Conservation (phyloP, 1,284 basidiomycete genomes). For the Tremellales sp. region DNA sequence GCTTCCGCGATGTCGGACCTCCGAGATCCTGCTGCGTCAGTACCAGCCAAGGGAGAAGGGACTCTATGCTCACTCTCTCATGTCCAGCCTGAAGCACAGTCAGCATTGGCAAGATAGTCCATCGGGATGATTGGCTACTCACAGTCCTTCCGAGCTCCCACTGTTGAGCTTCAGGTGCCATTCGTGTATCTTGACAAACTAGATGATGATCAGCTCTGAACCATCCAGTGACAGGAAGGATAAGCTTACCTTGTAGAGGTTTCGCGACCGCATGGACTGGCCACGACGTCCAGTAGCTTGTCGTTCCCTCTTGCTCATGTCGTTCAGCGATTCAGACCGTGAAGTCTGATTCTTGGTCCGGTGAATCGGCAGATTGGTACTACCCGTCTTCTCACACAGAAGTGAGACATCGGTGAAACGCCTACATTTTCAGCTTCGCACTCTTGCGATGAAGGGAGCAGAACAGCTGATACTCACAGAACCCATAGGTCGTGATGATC, state of each 20-base stretch:
- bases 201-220: conserved; percentile 2
- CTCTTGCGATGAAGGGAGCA: neutral
- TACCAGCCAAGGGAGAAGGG: neutral
- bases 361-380: conserved; percentile 76
- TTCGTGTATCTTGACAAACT: conserved; percentile 67
- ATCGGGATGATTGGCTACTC: neutral
- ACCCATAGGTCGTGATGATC: conserved; percentile 87
- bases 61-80: conserved; percentile 69
- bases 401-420: conserved; percentile 93
- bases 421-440: conserved; percentile 9
- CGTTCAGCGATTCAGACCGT: conserved; percentile 59
- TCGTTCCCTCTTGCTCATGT: conserved; percentile 71
- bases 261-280: conserved; percentile 71
- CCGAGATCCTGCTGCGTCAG: conserved; percentile 5
- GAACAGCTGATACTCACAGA: conserved; percentile 50
- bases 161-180: conserved; percentile 54
- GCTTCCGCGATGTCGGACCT: conserved; percentile 4
- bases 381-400: conserved; percentile 83
- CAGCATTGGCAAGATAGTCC: neutral
- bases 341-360: conserved; percentile 52
- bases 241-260: conserved; percentile 71
- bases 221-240: neutral
- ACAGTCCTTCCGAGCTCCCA: conserved; percentile 10
- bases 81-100: conserved; percentile 56
- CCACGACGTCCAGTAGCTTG: conserved; percentile 70